Evolutionary conservation across 495 filamentous ascomycete species (phyloP), one percentile per base, ranked within the genome.

Genomic region (Amniculicola lignicola): DNA sequence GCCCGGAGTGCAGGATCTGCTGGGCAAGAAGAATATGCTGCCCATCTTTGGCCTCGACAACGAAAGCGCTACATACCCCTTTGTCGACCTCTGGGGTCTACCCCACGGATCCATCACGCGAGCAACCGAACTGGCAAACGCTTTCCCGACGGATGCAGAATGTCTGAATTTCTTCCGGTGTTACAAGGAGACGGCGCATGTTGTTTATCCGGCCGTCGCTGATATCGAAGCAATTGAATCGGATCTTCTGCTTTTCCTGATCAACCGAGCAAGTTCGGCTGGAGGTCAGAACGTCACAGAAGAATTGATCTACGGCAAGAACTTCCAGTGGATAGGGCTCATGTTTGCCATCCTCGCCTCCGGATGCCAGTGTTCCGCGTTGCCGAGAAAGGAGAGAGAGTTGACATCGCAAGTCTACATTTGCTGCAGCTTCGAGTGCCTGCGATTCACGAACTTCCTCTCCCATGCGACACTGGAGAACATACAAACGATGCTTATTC

Each of bases 41-140:
- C 87, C 88, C 3, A 85, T 91, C 23, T 77, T 93, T 29, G 88
- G 87, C 11, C 79, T 93, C 15, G 88, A 92, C 63, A 90, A 89
- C 56, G 87, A 89, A 51, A 79, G 78, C 28, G 86, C 88, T 22
- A 88, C 88, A 19, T 93, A 91, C 69, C 88, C 88, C 16, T 85
- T 93, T 61, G 76, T 83, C 10, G 80, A 82, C 59, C 64, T 84
- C 25, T 84, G 80, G 80, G 70, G 70, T 2, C 74, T 78, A 1
- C 77, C 77, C 0, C 76, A 81, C 54, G 88, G 88, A 77, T 87
- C 86, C 9, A 75, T 82, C 1, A 79, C 81, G 28, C 82, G 88
- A 54, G 80, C 88, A 9, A 81, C 81, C 64, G 82, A 82, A 23
- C 76, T 91, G 1, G 83, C 84, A 21, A 80, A 78, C 27, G 84